Evolutionary conservation across 306 rosid species (phyloP), one percentile per base, ranked within the genome.

Genomic region (Cicer judaicum): DNA sequence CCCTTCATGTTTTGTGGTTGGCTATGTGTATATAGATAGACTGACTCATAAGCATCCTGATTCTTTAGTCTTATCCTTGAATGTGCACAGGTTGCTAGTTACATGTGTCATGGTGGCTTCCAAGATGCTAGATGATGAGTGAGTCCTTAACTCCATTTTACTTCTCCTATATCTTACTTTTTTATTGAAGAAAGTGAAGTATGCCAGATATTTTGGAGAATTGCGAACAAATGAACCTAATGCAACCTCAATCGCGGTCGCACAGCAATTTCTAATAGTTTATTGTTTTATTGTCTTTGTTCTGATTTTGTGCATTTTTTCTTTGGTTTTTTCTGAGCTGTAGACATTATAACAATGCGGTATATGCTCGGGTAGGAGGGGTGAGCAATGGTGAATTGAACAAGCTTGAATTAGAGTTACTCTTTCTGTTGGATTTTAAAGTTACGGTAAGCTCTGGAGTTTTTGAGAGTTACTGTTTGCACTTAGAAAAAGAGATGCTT

Each of bases 1-100:
- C 85, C 98, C 98, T 1, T 92, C 98, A 0, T 92, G 98, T 68
- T 88, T 94, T 47, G 96, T 94, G 66, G 97, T 94, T 64, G 98
- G 89, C 7, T 94, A 83, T 76, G 96, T 87, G 70, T 92, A 92
- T 36, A 90, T 94, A 16, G 98, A 94, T 68, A 85, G 97, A 84
- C 69, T 92, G 16, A 59, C 89, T 19, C 97, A 94, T 65, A 86
- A 74, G 73, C 86, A 88, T 76, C 98, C 95, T 36, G 88, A 88
- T 83, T 94, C 97, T 41, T 93, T 94, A 9, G 88, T 94, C 48
- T 48, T 85, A 53, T 90, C 96, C 80, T 82, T 90, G 87, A 94
- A 92, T 49, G 89, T 94, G 5, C 98, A 94, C 78, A 82, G 98
- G 38, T 66, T 94, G 79, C 82, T 92, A 15, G 89, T 92, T 73